Evolutionary conservation across 192 early-diverging fungal species (phyloP).

Genomic region (Coemansia pectinata): DNA sequence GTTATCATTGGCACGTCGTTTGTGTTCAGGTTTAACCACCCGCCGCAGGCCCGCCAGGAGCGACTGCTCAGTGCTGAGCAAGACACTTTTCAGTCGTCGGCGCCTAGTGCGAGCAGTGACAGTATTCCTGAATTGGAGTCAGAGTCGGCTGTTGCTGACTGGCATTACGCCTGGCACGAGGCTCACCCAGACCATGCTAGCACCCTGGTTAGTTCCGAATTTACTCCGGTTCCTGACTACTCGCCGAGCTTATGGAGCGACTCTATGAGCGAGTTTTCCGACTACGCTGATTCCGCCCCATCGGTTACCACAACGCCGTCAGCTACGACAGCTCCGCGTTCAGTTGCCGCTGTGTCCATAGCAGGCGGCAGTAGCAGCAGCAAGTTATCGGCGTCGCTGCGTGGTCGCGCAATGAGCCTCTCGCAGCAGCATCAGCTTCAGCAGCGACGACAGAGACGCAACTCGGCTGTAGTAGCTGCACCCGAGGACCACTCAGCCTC

Average conservation of each 20-base stretch:
- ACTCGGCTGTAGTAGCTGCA: conserved; percentile 11
- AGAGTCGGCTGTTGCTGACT: conserved; percentile 61
- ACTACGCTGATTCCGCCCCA: not conserved
- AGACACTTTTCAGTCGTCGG: conserved; percentile 5
- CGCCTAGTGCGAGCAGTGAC: conserved; percentile 17
- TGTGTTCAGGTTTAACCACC: conserved; percentile 85
- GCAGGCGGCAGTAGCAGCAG: not conserved
- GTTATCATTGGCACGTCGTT: conserved; percentile 79
- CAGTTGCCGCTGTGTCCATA: not conserved
- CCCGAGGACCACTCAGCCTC: conserved; percentile 4
- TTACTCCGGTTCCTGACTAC: not conserved
- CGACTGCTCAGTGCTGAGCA: conserved; percentile 14
- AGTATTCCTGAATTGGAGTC: conserved; percentile 9
- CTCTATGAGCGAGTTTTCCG: conserved; percentile 36
- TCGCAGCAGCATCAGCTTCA: conserved; percentile 3
- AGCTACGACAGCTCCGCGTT: not conserved
- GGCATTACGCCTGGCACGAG: conserved; percentile 76
- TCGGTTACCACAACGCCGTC: not conserved
- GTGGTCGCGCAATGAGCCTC: conserved; percentile 13
- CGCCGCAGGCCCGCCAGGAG: conserved; percentile 67
- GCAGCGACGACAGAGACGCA: conserved; percentile 16
- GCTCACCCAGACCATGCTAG: conserved; percentile 49
- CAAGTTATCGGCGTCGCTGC: conserved; percentile 17
- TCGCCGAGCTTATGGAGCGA: conserved; percentile 42
- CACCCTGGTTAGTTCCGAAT: not conserved